Evolutionary conservation across 2,329 filamentous ascomycete genomes (phyloP).

Genomic region (Trichoderma sp.): DNA sequence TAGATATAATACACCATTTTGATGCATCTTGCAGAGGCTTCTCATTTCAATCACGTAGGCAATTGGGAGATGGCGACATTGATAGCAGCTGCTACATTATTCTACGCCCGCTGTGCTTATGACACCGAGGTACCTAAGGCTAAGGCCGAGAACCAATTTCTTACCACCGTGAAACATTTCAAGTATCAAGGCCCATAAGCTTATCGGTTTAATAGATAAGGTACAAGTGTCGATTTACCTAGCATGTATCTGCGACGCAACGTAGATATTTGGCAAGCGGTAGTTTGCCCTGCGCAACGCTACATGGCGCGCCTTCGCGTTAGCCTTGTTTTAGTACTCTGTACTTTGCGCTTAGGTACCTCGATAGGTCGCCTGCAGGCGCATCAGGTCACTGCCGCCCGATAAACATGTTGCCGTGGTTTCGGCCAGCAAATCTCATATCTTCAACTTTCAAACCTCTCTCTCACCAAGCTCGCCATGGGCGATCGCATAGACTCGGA

Average conservation of each 20-base stretch:
- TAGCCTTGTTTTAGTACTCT: background rate
- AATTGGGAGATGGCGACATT: background rate
- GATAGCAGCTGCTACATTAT: background rate
- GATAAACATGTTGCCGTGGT: background rate
- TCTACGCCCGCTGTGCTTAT: background rate
- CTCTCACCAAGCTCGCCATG: constrained; percentile 1
- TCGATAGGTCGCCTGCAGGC: background rate
- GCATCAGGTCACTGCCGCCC: constrained; percentile 11
- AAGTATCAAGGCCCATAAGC: background rate
- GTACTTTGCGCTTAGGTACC: background rate
- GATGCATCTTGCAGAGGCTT: background rate
- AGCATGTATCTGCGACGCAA: background rate
- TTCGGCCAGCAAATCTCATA: background rate
- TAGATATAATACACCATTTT: background rate
- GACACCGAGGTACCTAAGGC: background rate
- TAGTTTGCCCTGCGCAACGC: background rate
- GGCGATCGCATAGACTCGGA: background rate
- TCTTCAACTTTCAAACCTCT: background rate
- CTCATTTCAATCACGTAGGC: background rate
- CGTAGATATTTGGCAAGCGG: background rate
- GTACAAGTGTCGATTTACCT: background rate
- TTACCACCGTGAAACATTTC: background rate
- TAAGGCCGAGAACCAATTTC: background rate
- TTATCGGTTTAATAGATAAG: background rate
- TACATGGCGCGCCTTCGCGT: background rate